Evolutionary conservation across 2,329 filamentous ascomycete species (phyloP).

Genomic region (Tolypocladium guangdongense): DNA sequence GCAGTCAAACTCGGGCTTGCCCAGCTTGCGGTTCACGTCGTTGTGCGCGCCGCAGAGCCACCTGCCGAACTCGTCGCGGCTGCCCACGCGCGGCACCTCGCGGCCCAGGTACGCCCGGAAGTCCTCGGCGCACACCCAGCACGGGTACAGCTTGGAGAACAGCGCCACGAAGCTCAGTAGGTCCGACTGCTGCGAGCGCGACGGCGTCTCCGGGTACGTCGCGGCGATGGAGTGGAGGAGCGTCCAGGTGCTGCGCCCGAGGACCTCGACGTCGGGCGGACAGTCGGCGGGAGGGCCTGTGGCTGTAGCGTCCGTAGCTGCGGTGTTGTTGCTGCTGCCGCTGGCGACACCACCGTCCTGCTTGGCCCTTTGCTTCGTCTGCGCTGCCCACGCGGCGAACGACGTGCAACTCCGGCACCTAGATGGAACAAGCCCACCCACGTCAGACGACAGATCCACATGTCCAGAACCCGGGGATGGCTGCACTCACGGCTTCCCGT

Average conservation of each 20-base stretch:
- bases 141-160: constrained; percentile 85
- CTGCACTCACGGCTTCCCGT: constrained; percentile 68
- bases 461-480: neutral
- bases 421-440: neutral
- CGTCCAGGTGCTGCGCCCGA: constrained; percentile 87
- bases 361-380: constrained; percentile 16
- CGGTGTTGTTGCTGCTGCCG: constrained; percentile 7
- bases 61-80: constrained; percentile 59
- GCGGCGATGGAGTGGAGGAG: constrained; percentile 87
- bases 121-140: constrained; percentile 90
- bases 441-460: neutral
- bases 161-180: constrained; percentile 66
- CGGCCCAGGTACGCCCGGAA: constrained; percentile 72
- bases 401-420: constrained; percentile 24
- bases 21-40: constrained; percentile 78
- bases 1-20: constrained; percentile 88
- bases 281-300: constrained; percentile 52
- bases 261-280: constrained; percentile 77
- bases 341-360: constrained; percentile 2
- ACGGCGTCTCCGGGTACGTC: constrained; percentile 65
- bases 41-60: constrained; percentile 87
- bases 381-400: constrained; percentile 16
- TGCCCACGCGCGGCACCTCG: constrained; percentile 51
- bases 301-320: constrained; percentile 21
- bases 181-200: constrained; percentile 59